Evolutionary conservation across 2,329 filamentous ascomycete genomes (phyloP), one percentile per base, ranked within the genome.

Genomic region (Diaporthe destruens): DNA sequence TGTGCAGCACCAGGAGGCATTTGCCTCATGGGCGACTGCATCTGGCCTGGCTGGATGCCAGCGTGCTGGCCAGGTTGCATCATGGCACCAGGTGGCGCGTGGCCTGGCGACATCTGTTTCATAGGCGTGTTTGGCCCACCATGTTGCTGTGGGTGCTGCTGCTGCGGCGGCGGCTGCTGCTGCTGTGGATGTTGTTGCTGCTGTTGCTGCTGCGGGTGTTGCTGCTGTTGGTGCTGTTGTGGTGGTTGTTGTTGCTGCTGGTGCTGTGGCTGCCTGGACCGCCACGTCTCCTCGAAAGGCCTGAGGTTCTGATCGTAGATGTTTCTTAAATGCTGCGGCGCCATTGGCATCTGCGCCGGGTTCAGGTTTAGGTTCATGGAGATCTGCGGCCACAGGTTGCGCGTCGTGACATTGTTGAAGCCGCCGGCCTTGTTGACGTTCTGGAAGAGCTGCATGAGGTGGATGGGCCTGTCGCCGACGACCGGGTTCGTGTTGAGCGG

Each of bases 291-390:
- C 80, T 98, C 95, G 75, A 97, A 98, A 42, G 91, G 88, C 34
- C 88, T 84, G 7, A 98, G 83, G 76, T 95, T 95, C 47, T 89
- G 87, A 77, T 95, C 92, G 81, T 96, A 97, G 8, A 94, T 87
- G 36, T 88, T 86, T 77, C 91, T 90, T 76, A 98, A 81, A 76
- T 96, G 91, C 72, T 89, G 87, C 2, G 90, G 87, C 0, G 93
- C 94, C 12, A 86, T 88, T 1, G 91, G 92, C 70, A 89, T 84
- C 75, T 94, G 92, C 68, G 87, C 86, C 0, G 88, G 88, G 11
- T 86, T 86, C 61, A 94, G 89, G 6, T 88, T 87, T 63, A 95
- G 80, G 39, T 87, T 84, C 72, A 90, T 88, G 1, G 94, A 91
- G 70, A 98, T 86, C 65, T 90, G 88, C 1, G 87, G 85, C 96